Percentiles rank a stretch among this genome's conserved stretches.
Conservation (phyloP, 805 yeast genomes). For the Zygoascus ofunaensis region DNA sequence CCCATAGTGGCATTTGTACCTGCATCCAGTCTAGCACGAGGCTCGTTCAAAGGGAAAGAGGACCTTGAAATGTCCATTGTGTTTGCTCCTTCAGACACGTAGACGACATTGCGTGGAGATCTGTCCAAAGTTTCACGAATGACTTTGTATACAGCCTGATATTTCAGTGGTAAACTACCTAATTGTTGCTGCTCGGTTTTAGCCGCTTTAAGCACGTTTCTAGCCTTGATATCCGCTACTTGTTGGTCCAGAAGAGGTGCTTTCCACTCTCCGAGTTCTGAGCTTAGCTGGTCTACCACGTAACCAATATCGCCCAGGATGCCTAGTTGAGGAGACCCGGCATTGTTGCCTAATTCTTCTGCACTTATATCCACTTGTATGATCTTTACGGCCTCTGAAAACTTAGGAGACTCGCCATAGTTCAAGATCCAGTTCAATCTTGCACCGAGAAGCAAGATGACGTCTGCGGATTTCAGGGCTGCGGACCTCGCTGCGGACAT, state of each 20-base stretch:
- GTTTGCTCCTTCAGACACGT: slow-evolving; percentile 65
- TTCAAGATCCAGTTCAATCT: slow-evolving; percentile 68
- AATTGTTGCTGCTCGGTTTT: slow-evolving; percentile 26
- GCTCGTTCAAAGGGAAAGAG: slow-evolving; percentile 44
- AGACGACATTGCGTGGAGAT: slow-evolving; percentile 20
- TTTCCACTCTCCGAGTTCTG: slow-evolving; percentile 27
- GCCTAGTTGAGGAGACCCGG: slow-evolving; percentile 33
- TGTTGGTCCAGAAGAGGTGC: slow-evolving; percentile 27
- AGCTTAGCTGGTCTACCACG: slow-evolving; percentile 32
- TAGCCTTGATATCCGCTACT: slow-evolving; percentile 20
- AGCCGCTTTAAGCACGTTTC: slow-evolving; percentile 29
- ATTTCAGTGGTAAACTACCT: slow-evolving; percentile 30
- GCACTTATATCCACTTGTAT: slow-evolving; percentile 49
- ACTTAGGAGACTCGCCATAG: slow-evolving; percentile 52
- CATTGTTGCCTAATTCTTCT: slow-evolving; percentile 45
- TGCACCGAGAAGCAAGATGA: slow-evolving; percentile 54
- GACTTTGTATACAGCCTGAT: slow-evolving; percentile 45
- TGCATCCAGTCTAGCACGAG: slow-evolving; percentile 54
- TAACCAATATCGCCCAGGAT: slow-evolving; percentile 48
- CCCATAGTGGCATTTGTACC: slow-evolving; percentile 80
- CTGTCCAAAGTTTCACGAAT: slow-evolving; percentile 35
- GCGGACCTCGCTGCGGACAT: slow-evolving; percentile 55
- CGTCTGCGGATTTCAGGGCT: slow-evolving; percentile 50
- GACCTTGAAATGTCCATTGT: slow-evolving; percentile 66
- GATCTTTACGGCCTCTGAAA: slow-evolving; percentile 36